Evolutionary conservation across 1,284 basidiomycete genomes (phyloP).

Genomic region (Peniophora sp.): DNA sequence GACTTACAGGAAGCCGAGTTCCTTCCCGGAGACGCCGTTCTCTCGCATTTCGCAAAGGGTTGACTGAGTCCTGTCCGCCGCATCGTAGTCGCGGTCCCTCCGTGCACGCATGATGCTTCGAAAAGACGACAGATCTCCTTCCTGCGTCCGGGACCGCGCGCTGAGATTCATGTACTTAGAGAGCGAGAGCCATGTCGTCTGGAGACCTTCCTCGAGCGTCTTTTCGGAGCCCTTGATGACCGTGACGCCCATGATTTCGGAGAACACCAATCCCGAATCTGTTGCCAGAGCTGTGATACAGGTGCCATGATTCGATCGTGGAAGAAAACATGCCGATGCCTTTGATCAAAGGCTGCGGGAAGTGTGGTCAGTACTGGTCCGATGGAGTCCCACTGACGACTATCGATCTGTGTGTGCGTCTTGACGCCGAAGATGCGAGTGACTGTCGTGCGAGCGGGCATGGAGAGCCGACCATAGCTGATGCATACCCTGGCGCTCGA

Average conservation of each 20-base stretch:
- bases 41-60: conserved; percentile 34
- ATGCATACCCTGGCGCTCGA: conserved; percentile 41
- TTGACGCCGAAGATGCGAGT: conserved; percentile 58
- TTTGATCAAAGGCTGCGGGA: conserved; percentile 47
- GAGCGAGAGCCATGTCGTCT: conserved; percentile 14
- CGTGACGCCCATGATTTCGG: conserved; percentile 68
- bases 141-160: conserved; percentile 37
- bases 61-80: conserved; percentile 57
- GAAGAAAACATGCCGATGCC: conserved; percentile 36
- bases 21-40: conserved; percentile 29
- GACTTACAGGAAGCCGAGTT: conserved; percentile 51
- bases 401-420: conserved; percentile 49
- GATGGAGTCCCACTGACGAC: conserved; percentile 50
- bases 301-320: not conserved
- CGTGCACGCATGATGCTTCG: conserved; percentile 39
- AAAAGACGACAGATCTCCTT: conserved; percentile 48
- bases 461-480: too few species aligned
- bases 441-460: conserved; percentile 25
- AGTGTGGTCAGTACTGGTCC: conserved; percentile 56
- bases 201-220: conserved; percentile 14
- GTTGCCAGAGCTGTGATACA: not conserved
- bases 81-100: conserved; percentile 38
- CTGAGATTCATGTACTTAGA: conserved; percentile 40
- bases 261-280: conserved; percentile 61
- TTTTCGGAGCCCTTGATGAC: conserved; percentile 60